phyloP scores from a whole-genome alignment of 1,139 yeast genomes.

The Pichia sp. region DNA sequence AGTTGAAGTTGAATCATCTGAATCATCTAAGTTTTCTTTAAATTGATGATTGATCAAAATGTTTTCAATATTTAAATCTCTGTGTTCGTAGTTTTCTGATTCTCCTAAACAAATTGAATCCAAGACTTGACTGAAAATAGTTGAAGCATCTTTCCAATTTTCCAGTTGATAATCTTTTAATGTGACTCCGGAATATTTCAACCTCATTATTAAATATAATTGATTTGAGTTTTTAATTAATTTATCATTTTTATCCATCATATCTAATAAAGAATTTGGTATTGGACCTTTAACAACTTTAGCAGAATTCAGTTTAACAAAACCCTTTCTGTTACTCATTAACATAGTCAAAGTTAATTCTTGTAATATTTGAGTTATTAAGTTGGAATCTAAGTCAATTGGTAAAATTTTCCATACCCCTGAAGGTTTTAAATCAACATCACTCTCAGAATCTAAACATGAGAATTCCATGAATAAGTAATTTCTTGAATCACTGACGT shows the following conservation, averaged over 20 bases:
- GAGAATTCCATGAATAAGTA: constrained; percentile 38
- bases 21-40: background rate
- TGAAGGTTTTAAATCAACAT: constrained; percentile 14
- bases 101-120: constrained; percentile 47
- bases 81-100: constrained; percentile 50
- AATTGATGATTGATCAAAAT: constrained; percentile 30
- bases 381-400: constrained; percentile 37
- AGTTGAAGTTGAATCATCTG: constrained; percentile 5
- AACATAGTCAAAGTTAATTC: constrained; percentile 41
- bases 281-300: constrained; percentile 42
- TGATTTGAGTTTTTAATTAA: constrained; percentile 27
- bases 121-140: constrained; percentile 48
- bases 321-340: constrained; percentile 28
- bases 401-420: constrained; percentile 45
- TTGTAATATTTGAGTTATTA: constrained; percentile 38
- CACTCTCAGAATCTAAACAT: constrained; percentile 38
- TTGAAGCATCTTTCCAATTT: constrained; percentile 47
- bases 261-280: constrained; percentile 27
- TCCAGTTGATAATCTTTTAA: constrained; percentile 38
- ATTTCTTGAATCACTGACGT: background rate
- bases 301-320: constrained; percentile 35
- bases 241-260: constrained; percentile 2
- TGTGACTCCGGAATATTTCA: constrained; percentile 44
- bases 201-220: constrained; percentile 37
- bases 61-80: constrained; percentile 64